Base-by-base conservation (phyloP, 139 green algal species). In the Coccomyxa sp. region DNA sequence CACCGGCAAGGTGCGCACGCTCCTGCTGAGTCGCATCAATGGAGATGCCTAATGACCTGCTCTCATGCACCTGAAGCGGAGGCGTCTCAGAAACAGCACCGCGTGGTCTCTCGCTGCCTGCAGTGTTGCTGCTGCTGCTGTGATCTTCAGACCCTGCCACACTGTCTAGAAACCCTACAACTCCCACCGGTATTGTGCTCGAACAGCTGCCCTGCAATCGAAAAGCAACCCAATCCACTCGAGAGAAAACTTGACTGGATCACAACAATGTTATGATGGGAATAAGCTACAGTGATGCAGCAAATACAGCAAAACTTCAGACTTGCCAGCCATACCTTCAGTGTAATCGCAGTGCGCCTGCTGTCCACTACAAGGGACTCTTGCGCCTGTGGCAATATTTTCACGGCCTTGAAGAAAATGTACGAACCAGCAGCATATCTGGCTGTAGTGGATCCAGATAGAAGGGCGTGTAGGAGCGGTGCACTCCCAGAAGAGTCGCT, bases 11-110 rank as follows among this genome's bases (percentile, higher is more conserved):
- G 0, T 83, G 45, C 15, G 82, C 67, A 23, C 31, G 17, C 0
- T n/a, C 38, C 25, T 87, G 81, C 82, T 78, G 86, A 1, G 87
- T 84, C 14, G 85, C 87, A 58, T 77, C 76, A 12, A 87, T 82
- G 59, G 86, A 68, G 14, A 82, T 45, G 15, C 89, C 89, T 51
- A 90, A 45, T 18, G 38, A 3, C 38, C 38, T 51, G 38, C 38
- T 51, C 38, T 51, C 38, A 51, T 51, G 38, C 38, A 51, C 7
- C 38, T 51, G 38, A 51, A 51, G 38, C 38, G 38, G 38, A 51
- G 38, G 38, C 38, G 38, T 7, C 3, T 51, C 38, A 51, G 38
- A 51, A 51, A 7, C 7, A 51, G 38, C 38, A 51, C 38, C 7
- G 38, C 3, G 38, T 51, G 38, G 38, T 32, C 23, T 57, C 21